Conservation (phyloP, 2,329 filamentous ascomycete genomes). For the Aaosphaeria arxii region DNA sequence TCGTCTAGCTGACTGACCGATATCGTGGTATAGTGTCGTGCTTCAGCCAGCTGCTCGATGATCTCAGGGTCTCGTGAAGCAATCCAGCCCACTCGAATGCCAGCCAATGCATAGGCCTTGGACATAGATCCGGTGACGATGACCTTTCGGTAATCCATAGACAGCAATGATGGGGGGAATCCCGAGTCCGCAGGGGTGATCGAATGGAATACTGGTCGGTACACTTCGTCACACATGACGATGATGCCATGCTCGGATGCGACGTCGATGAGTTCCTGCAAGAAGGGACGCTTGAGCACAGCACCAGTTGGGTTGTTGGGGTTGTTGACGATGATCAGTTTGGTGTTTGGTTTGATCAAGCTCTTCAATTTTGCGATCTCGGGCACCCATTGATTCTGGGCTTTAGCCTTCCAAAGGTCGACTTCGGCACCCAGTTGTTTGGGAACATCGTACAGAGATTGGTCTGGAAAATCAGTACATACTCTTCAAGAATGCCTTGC, state of each 20-base stretch:
- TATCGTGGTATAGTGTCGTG: slow-evolving; percentile 82
- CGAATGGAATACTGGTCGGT: slow-evolving; percentile 77
- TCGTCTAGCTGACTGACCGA: slow-evolving; percentile 83
- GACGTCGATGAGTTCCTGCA: slow-evolving; percentile 62
- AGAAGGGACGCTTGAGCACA: slow-evolving; percentile 59
- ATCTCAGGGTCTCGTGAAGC: slow-evolving; percentile 63
- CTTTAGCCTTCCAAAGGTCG: slow-evolving; percentile 68
- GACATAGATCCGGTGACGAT: slow-evolving; percentile 79
- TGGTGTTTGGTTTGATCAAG: slow-evolving; percentile 67
- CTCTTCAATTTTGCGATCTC: slow-evolving; percentile 63
- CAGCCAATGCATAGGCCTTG: slow-evolving; percentile 80
- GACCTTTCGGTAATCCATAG: slow-evolving; percentile 67
- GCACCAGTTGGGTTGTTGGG: slow-evolving; percentile 81
- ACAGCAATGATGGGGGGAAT: slow-evolving; percentile 66
- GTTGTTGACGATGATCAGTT: slow-evolving; percentile 69
- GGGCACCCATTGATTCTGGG: slow-evolving; percentile 64
- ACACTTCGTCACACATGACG: slow-evolving; percentile 77
- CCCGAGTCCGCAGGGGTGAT: slow-evolving; percentile 52
- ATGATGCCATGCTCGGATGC: slow-evolving; percentile 62
- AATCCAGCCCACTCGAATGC: slow-evolving; percentile 80
- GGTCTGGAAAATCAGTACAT: slow-evolving; percentile 31
- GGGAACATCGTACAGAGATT: slow-evolving; percentile 77
- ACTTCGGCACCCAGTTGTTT: slow-evolving; percentile 73
- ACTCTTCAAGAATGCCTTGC: not conserved
- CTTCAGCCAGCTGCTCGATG: slow-evolving; percentile 61